Conservation (phyloP, 495 filamentous ascomycete species). For the Rusavskia elegans region DNA sequence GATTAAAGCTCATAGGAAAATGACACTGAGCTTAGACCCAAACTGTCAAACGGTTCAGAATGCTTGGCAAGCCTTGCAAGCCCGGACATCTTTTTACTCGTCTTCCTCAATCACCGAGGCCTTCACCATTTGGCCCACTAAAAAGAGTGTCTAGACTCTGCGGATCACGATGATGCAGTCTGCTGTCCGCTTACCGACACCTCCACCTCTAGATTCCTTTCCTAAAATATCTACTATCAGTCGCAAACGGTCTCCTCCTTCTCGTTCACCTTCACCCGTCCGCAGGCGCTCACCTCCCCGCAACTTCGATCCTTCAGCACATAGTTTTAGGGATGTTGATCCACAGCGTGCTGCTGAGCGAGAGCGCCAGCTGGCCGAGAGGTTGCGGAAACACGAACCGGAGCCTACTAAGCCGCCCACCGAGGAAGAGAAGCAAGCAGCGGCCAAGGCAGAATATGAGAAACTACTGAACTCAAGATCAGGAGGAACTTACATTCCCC, state of each 20-base stretch:
- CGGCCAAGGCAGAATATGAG: conserved; percentile 79
- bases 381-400: conserved; percentile 38
- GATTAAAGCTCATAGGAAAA: not conserved
- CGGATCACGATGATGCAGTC: conserved; percentile 35
- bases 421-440: conserved; percentile 68
- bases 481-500: conserved; percentile 91
- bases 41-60: not conserved
- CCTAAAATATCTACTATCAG: conserved; percentile 29
- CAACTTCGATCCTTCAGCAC: not conserved
- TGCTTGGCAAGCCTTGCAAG: not conserved
- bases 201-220: conserved; percentile 37
- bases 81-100: too few species aligned
- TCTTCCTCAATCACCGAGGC: too few species aligned
- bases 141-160: not conserved
- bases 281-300: conserved; percentile 43
- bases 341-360: conserved; percentile 41
- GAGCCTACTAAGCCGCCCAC: conserved; percentile 44
- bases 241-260: conserved; percentile 46
- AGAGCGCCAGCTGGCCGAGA: conserved; percentile 45
- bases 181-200: conserved; percentile 51
- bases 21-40: not conserved
- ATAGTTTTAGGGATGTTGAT: conserved; percentile 28
- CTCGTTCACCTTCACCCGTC: conserved; percentile 47
- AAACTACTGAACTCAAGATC: conserved; percentile 80
- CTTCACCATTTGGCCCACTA: too few species aligned